Base-by-base conservation (phyloP, 768 basidiomycete species). In the Pleurotus citrinopileatus region DNA sequence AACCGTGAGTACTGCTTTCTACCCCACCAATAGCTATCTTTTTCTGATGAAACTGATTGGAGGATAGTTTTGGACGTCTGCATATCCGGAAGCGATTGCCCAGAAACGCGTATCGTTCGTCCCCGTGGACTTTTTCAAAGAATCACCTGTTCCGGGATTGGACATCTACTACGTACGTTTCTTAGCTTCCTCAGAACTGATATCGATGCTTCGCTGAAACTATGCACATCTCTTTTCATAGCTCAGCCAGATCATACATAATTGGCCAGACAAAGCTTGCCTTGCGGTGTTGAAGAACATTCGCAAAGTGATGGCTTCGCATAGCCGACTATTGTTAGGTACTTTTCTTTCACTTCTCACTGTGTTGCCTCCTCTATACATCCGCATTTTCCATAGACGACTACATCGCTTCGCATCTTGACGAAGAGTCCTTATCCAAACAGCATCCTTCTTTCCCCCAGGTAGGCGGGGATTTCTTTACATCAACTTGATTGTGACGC, bases 231-330 rank as follows among this genome's bases (percentile, higher is more conserved):
- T n/a, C n/a, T 3, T 15, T 12, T 25, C 8, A 1, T 28, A 56
- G 55, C 29, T 56, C 19, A 56, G 40, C 22, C 59, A 64, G 45
- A 64, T 67, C 37, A 59, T 66, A 20, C 72, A 71, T 43, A 63
- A 74, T 55, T 74, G 71, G 73, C 67, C 70, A 8, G 64, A 71
- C 25, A 60, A 62, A 1, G 67, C 71, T 23, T 67, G 64, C 36
- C 29, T 65, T 17, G 57, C 37, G 2, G 71, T 74, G 44, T 52
- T 73, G 29, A 61, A 56, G 25, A 68, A 65, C 43, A 48, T 73
- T 2, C 56, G 60, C 6, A 58, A 47, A 13, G 67, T 63, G 4
- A 65, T 73, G 67, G 55, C 22, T 8, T 61, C 67, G 0, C 28
- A 59, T n/a, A 69, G 67, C 52, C 61, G 64, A 4, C 19, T 74